Evolutionary conservation across 257 asterid species (phyloP), one percentile per base, ranked within the genome.

Genomic region (Osmanthus fragrans): DNA sequence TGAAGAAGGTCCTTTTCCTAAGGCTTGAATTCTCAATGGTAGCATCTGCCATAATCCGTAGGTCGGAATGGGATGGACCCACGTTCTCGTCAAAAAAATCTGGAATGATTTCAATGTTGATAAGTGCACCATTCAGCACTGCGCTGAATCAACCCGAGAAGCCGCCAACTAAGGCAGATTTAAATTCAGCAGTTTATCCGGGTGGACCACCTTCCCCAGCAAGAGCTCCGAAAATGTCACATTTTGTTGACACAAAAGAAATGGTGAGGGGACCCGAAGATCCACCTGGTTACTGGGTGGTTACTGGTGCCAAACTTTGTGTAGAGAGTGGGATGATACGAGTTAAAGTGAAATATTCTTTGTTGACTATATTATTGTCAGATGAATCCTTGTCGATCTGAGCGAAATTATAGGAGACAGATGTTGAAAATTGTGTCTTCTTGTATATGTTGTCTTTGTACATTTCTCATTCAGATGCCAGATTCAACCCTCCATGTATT

Each of bases 61-160:
- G 97, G 81, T 89, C 98, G 1, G 99, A 95, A 69, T 95, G 99
- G 99, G 97, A 90, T 9, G 99, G 94, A 5, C 93, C 98, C 0
- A 45, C 94, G 0, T 77, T 83, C 29, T 68, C 86, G 19, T 83
- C 91, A 5, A 87, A 93, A 75, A 95, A 88, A 81, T 93, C 99
- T 0, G 99, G 99, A 4, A 67, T 92, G 70, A 88, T 93, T 3
- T 92, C 98, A 4, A 88, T 89, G 92, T 51, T 93, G 86, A 90
- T 92, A 71, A 90, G 91, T 84, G 84, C 91, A 2, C 90, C 97
- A 1, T 88, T 95, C 80, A 91, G 97, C 78, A 63, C 87, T 0
- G 87, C 87, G 70, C 68, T 89, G 82, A 83, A 79, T 73, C 95
- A 88, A 32, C 92, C 85, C 0, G 82, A 84, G 74, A 88, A 87